Percentiles rank a stretch among this genome's conserved stretches.
These are phyloP conservation scores for Geoglossum glabrum DNA, from an alignment of 495 filamentous ascomycete genomes.

Conservation along the genomic window DNA sequence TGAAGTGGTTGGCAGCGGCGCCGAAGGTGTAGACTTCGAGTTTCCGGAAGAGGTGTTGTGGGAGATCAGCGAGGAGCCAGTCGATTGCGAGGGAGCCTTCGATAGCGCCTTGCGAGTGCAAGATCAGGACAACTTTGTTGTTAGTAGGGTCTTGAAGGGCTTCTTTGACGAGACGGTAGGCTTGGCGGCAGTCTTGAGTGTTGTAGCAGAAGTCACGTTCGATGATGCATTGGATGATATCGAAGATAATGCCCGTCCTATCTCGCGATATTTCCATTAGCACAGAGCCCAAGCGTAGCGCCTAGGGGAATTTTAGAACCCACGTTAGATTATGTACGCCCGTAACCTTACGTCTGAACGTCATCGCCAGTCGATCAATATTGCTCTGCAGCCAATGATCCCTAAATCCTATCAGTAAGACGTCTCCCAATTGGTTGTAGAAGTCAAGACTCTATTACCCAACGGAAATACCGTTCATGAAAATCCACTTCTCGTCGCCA, in stretches of 20 bases:
- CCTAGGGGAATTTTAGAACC: constrained; percentile 31
- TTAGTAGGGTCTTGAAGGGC: constrained; percentile 34
- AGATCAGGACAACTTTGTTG: constrained; percentile 54
- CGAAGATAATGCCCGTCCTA: constrained; percentile 43
- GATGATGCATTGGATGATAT: constrained; percentile 55
- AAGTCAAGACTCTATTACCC: constrained; percentile 24
- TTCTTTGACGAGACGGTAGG: constrained; percentile 32
- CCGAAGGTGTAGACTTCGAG: constrained; percentile 18
- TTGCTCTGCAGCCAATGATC: constrained; percentile 4
- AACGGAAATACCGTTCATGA: constrained; percentile 47
- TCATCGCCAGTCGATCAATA: neutral
- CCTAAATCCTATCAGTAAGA: neutral
- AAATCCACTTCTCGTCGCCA: constrained; percentile 48
- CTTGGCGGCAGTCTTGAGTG: constrained; percentile 43
- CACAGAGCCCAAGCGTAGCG: constrained; percentile 7
- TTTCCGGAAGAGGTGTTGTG: constrained; percentile 40
- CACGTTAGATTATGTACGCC: constrained; percentile 4
- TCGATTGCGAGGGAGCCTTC: constrained; percentile 56
- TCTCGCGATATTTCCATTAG: neutral
- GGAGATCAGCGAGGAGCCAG: constrained; percentile 58
- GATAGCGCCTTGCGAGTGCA: constrained; percentile 71
- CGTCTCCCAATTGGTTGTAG: neutral
- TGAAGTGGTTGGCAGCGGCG: constrained; percentile 3
- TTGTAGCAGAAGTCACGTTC: constrained; percentile 58
- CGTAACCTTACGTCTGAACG: neutral